Base-by-base conservation (phyloP, 1,284 basidiomycete species). In the Moniliophthora roreri region DNA sequence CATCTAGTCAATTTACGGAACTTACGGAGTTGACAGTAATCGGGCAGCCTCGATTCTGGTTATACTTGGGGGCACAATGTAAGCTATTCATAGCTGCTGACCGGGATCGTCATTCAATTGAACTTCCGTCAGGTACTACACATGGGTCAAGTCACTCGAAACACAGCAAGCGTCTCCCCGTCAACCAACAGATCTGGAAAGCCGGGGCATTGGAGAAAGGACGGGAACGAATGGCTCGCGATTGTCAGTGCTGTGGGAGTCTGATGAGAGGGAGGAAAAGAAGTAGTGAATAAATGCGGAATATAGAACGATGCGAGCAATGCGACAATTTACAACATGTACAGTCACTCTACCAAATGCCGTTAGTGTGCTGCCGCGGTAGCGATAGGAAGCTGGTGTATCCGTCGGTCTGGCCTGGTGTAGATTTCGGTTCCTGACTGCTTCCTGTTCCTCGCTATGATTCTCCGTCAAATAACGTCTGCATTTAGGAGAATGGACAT, bases 21-120 rank as follows among this genome's bases (percentile, higher is more conserved):
- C 49, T 44, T 38, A 16, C 38, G 4, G 24, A 16, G 18, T 39
- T 52, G 62, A 44, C 60, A 83, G 85, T n/a, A 81, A 84, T 58
- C 81, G 86, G 26, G 78, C 75, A 4, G 60, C 67, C 1, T 88
- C 85, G 20, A 85, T 88, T 63, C 58, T 78, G 18, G 72, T 83
- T 52, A 89, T 88, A 61, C 73, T 82, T 46, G 63, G 71, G 42
- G 86, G 86, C 20, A 85, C 85, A 3, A 80, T 87, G 82, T 80
- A 60, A 65, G 73, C 67, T 8, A 52, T 52, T 16, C 16, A 28
- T 24, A 42, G 39, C 45, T 44, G 49, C 41, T 40, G 32, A 35
- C 28, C 35, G n/a, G 11, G n/a, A 13, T 23, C 36, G 51, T 40
- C 45, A 53, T 42, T n/a, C n/a, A n/a, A 10, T 39, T 53, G 36